Base-by-base conservation (phyloP, 345 rosid species). In the Lepidium sativum region DNA sequence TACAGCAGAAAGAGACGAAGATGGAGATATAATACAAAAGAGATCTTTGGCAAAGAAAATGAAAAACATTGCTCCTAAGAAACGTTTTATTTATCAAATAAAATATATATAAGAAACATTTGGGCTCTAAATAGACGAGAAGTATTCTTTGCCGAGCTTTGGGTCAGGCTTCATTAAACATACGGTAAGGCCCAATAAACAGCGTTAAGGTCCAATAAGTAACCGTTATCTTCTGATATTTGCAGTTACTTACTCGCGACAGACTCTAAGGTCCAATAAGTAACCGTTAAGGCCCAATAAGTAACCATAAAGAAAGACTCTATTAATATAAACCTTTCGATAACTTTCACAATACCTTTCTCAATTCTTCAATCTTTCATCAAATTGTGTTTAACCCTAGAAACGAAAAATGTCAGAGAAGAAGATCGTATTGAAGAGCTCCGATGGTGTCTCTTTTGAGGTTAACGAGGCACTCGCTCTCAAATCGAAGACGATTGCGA, bases 151-250 rank as follows among this genome's bases (percentile, higher is more conserved):
- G 90, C 95, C 86, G 33, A 83, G 84, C 75, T 84, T 92, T 25
- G 95, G 97, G 80, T 89, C 87, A 27, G 85, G 92, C 75, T 92
- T 92, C 98, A 90, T 87, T 49, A 94, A 64, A 92, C 96, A 4
- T 86, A 86, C 70, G 83, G 94, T 81, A 89, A 74, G 45, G 96
- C 98, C 94, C 25, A 23, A 23, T 23, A 4, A 23, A 3, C 4
- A 23, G 25, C 25, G 4, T 2, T 23, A 23, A 23, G 25, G 25
- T 3, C 25, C 25, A 23, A 23, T 3, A 3, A 23, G 4, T 23
- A 23, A 3, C 25, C 25, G 4, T 23, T 23, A 2, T 23, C 25
- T 23, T 23, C 4, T 23, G 25, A 23, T 20, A 1, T 20, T 20
- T 20, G 21, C 21, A 20, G 21, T 20, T 20, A 20, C 21, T 1